Base-by-base conservation (phyloP, 768 basidiomycete species). In the Pluteus cervinus region DNA sequence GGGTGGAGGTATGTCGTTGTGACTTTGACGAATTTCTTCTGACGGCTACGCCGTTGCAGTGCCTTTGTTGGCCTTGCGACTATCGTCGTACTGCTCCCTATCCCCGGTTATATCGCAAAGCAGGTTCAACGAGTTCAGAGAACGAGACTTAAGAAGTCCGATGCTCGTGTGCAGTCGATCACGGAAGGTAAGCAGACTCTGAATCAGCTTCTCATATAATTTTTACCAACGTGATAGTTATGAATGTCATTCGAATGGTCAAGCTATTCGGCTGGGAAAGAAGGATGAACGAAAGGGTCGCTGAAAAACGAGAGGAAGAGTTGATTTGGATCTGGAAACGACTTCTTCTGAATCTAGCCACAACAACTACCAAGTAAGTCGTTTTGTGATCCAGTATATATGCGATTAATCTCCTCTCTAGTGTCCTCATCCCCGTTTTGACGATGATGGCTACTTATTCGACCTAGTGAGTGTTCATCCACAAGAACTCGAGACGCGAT, bases 201-300 rank as follows among this genome's bases (percentile, higher is more conserved):
- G n/a, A 21, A n/a, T 30, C 33, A 17, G 14, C 15, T 20, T 12
- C 16, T 33, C 33, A 24, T 10, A 14, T n/a, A 20, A 15, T 16
- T 55, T 4, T 36, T 77, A 77, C 65, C 4, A n/a, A n/a, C n/a
- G n/a, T n/a, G n/a, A n/a, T n/a, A n/a, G n/a, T n/a, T n/a, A 62
- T 79, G 49, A 71, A 69, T 37, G 71, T 76, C 15, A 54, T 83
- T 10, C 71, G 81, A n/a, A 82, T 84, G 76, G 63, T 83, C 51
- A 86, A 86, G 55, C 59, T 86, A 26, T 86, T 86, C 47, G 85
- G 69, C 10, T 74, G 85, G 71, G 71, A 81, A 64, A 69, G 70
- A 37, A 68, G 75, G 32, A 72, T 82, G 55, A 63, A 68, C 28
- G 55, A 68, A 4, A 64, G 62, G 30, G 61, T 89, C 25, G 57